Evolutionary conservation across 2,329 filamentous ascomycete species (phyloP), one percentile per base, ranked within the genome.

Genomic region (Beauveria pseudobassiana): DNA sequence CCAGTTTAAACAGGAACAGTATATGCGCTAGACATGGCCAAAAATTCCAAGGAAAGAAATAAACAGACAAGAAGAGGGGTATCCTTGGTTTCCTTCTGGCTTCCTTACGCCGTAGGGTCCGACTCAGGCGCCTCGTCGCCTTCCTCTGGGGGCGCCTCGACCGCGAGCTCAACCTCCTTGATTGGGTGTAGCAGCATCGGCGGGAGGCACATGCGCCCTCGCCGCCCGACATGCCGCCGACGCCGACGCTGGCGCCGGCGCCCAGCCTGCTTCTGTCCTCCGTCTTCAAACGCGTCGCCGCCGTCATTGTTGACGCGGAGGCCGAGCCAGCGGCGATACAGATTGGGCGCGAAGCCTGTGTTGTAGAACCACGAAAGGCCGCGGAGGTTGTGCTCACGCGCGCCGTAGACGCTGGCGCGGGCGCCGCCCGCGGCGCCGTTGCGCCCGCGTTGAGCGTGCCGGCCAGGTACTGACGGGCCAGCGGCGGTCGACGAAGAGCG

Each of bases 321-420:
- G 1, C 92, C 93, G 42, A 96, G 76, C 93, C 93, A 98, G 64
- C 91, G 82, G 55, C 86, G 82, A 79, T 95, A 97, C 69, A 98
- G 70, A 65, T 91, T 91, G 3, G 87, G 83, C 7, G 90, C 87
- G 70, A 96, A 96, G 1, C 87, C 86, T 0, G 89, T 88, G 67
- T 92, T 90, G 74, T 96, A 97, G 74, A 95, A 97, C 92, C 92
- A 98, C 22, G 87, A 91, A 69, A 91, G 86, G 1, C 93, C 92
- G 59, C 82, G 81, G 71, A 97, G 88, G 73, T 97, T 96, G 74
- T 95, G 91, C 76, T 97, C 93, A 20, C 91, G 82, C 67, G 95
- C 90, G 43, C 90, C 90, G 70, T 90, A 93, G 20, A 93, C 82
- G 14, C 86, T 87, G 3, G 87, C 88, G 24, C 86, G 79, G 5